Evolutionary conservation across 768 basidiomycete species (phyloP).

Genomic region (Amanita subjunquillea): DNA sequence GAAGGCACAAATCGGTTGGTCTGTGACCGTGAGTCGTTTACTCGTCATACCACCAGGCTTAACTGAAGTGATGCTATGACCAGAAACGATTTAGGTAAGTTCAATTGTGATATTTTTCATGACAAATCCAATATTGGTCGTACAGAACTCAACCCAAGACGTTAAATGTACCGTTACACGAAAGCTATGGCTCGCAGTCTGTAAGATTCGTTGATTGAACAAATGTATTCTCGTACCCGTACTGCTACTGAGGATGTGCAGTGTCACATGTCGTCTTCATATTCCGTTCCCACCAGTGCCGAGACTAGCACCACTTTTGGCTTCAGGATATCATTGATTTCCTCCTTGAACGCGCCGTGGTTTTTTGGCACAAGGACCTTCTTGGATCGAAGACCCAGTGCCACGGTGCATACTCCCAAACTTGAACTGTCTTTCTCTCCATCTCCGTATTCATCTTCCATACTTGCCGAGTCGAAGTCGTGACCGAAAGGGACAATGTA

Average conservation of each 20-base stretch:
- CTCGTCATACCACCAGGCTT: not conserved
- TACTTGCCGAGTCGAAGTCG: slow-evolving; percentile 24
- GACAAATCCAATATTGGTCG: not conserved
- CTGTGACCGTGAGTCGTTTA: slow-evolving; percentile 7
- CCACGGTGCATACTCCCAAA: slow-evolving; percentile 44
- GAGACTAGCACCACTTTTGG: slow-evolving; percentile 39
- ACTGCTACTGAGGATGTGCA: not conserved
- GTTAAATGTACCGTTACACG: slow-evolving; percentile 3
- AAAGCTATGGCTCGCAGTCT: slow-evolving; percentile 3
- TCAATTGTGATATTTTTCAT: not conserved
- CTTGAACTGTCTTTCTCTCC: slow-evolving; percentile 11
- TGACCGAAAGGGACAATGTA: slow-evolving; percentile 32
- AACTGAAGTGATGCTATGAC: not conserved
- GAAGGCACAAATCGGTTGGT: slow-evolving; percentile 11
- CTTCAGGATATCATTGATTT: slow-evolving; percentile 31
- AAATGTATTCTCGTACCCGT: not conserved
- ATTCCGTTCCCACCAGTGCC: not conserved
- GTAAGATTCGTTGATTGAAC: slow-evolving; percentile 1
- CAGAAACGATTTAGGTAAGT: slow-evolving; percentile 3
- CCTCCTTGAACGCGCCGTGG: slow-evolving; percentile 27
- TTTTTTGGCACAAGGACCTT: slow-evolving; percentile 27
- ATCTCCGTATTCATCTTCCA: slow-evolving; percentile 32
- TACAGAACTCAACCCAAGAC: slow-evolving; percentile 1
- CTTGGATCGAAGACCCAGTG: slow-evolving; percentile 33
- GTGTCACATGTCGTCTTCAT: not conserved